phyloP scores from a whole-genome alignment of 2,329 filamentous ascomycete genomes.

The Nigrograna mackinnonii region DNA sequence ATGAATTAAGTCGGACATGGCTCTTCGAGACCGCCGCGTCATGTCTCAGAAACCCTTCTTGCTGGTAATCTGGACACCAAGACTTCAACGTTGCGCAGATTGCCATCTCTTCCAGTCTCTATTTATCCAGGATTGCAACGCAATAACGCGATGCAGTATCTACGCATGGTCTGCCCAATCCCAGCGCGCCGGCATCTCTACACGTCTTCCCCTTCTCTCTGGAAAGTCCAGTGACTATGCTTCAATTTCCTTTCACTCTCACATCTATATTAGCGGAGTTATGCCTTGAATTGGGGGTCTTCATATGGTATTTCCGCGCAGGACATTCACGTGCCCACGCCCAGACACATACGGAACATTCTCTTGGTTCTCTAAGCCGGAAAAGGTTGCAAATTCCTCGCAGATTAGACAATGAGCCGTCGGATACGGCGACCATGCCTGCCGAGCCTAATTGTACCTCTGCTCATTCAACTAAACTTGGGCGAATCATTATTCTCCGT shows the following conservation, averaged over 20 bases:
- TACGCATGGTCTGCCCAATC: not conserved
- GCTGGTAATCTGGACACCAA: not conserved
- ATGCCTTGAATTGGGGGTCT: no score
- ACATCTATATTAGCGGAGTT: no score
- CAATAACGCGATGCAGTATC: not conserved
- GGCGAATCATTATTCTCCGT: no score
- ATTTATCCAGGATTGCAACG: slow-evolving; percentile 7
- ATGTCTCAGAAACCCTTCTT: not conserved
- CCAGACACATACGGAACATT: no score
- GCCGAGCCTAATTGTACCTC: no score
- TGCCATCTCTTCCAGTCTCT: not conserved
- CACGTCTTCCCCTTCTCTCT: not conserved
- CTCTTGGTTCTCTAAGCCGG: no score
- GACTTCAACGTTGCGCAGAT: not conserved
- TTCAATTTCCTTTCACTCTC: not conserved
- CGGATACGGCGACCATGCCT: no score
- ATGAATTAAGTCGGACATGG: not conserved
- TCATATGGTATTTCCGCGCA: no score
- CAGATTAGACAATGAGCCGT: no score
- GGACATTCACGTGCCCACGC: no score
- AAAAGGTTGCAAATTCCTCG: no score
- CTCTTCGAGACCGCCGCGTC: slow-evolving; percentile 1
- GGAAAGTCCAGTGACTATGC: not conserved
- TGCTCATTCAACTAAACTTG: no score
- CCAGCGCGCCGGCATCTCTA: not conserved